These are phyloP conservation scores for Phlebopus sp. DNA, from an alignment of 1,284 basidiomycete species.

Conservation along the genomic window DNA sequence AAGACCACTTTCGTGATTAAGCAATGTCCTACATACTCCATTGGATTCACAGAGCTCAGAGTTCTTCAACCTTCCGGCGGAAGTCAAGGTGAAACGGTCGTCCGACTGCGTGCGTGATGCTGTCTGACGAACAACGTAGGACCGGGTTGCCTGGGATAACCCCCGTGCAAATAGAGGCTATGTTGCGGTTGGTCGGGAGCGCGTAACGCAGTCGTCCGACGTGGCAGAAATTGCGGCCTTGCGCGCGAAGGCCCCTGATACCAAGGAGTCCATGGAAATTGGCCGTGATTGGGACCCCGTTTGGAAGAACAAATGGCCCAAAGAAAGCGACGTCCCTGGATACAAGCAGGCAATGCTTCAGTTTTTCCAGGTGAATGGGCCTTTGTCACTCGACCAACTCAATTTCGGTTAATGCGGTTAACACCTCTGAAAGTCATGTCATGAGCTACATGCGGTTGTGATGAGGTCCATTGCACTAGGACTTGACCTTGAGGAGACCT, in stretches of 20 bases:
- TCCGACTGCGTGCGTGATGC: neutral
- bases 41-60: constrained; percentile 52
- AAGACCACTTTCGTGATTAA: constrained; percentile 1
- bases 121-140: constrained; percentile 33
- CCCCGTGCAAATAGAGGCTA: constrained; percentile 83
- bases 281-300: constrained; percentile 73
- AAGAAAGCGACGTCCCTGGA: constrained; percentile 55
- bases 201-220: constrained; percentile 72
- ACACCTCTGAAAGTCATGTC: constrained; percentile 52
- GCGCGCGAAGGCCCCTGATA: constrained; percentile 71
- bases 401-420: constrained; percentile 1
- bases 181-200: constrained; percentile 75
- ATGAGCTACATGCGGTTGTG: constrained; percentile 68
- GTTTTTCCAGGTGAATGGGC: constrained; percentile 59
- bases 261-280: constrained; percentile 84
- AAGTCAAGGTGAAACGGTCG: constrained; percentile 51
- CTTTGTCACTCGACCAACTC: neutral
- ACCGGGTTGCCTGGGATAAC: constrained; percentile 71
- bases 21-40: neutral
- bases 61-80: constrained; percentile 68
- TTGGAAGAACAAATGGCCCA: constrained; percentile 81
- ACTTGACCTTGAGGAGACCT: constrained; percentile 65
- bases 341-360: constrained; percentile 72
- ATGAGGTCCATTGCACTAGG: constrained; percentile 83
- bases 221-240: constrained; percentile 71